phyloP scores from a whole-genome alignment of 2,329 filamentous ascomycete genomes.

The Monosporascus sp. region DNA sequence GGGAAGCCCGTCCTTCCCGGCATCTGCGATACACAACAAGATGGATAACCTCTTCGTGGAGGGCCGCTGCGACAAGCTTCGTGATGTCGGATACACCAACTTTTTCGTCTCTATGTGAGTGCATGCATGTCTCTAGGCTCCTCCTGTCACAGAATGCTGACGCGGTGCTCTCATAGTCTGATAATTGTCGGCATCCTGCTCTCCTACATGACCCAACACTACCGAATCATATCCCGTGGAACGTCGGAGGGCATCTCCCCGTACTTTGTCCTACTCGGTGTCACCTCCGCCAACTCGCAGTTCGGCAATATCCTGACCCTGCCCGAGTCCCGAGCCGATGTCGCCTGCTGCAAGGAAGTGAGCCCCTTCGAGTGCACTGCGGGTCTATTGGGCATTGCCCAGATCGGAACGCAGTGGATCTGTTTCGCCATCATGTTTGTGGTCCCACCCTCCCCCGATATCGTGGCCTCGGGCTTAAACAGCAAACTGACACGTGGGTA shows the following conservation, averaged over 20 bases:
- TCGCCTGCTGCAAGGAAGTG: conserved; percentile 80
- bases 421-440: conserved; percentile 89
- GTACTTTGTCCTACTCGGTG: conserved; percentile 91
- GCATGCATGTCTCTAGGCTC: background rate
- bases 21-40: conserved; percentile 1
- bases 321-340: conserved; percentile 74
- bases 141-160: conserved; percentile 13
- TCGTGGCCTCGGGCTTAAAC: conserved; percentile 14
- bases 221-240: conserved; percentile 78
- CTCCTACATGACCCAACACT: conserved; percentile 92
- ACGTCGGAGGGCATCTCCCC: conserved; percentile 94
- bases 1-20: background rate
- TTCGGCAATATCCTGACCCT: conserved; percentile 91
- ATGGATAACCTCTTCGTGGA: conserved; percentile 29
- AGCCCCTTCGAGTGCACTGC: conserved; percentile 78
- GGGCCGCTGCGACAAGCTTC: conserved; percentile 46
- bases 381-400: conserved; percentile 80
- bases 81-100: conserved; percentile 48
- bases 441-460: background rate
- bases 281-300: conserved; percentile 79
- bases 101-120: conserved; percentile 52
- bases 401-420: conserved; percentile 86
- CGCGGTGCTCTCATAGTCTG: conserved; percentile 38
- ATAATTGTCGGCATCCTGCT: conserved; percentile 84
- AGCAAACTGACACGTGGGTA: conserved; percentile 33